Evolutionary conservation across 495 filamentous ascomycete species (phyloP), one percentile per base, ranked within the genome.

Genomic region (Talaromyces ruber): DNA sequence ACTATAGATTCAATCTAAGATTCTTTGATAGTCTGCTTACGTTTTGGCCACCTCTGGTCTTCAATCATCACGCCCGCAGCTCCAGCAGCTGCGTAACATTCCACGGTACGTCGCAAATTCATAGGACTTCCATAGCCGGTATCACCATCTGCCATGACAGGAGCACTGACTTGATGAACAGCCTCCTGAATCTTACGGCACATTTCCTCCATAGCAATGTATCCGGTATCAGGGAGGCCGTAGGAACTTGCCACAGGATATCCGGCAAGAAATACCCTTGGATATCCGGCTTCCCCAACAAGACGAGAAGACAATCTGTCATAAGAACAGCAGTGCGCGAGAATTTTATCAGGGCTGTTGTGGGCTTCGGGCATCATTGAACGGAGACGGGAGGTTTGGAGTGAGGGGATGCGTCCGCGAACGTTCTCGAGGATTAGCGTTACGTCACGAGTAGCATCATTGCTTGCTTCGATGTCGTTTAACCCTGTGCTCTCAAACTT

Each of bases 191-290:
- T 76, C 64, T 70, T 74, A 21, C 70, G 63, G 60, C 71, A 75
- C 71, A 80, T 73, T 57, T 79, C 76, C 29, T 66, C 66, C 67
- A 77, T 74, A 5, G 74, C 75, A 47, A 77, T 77, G 55, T 78
- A 77, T 16, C 76, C 76, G 1, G 76, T 74, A 53, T 78, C 76
- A 12, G 75, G 74, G 0, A 78, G 70, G n/a, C 74, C 72, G 25
- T 69, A 68, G n/a, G 72, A 64, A 34, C 64, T 70, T 3, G 74
- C 59, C 6, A 76, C 71, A 0, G 72, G 68, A 61, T 73, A 76
- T 0, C 74, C 72, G 2, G 71, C 68, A 0, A 76, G 62, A 62
- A 76, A 77, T 12, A 76, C 43, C 57, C 74, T 70, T 0, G 74
- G 74, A 45, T 74, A 79, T 0, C 76, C 76, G 3, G 74, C 71